Base-by-base conservation (phyloP, 2,329 filamentous ascomycete species). In the Reticulascus tulasneorum region DNA sequence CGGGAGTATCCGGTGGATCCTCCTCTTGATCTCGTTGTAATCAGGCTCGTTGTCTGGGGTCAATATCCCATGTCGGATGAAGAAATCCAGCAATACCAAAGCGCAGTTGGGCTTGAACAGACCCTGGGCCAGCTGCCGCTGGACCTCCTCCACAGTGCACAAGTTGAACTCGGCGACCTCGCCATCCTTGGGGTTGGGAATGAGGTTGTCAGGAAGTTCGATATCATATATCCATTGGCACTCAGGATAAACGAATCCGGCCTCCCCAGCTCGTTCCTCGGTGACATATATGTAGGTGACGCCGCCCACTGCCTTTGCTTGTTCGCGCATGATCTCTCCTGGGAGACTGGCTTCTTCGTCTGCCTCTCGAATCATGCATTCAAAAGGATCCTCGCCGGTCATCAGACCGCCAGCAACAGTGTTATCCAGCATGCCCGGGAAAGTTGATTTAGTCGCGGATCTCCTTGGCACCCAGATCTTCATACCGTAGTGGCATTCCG, bases 41-140 rank as follows among this genome's bases (percentile, higher is more conserved):
- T 91, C 68, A 32, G 75, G 73, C 64, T 97, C 90, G 54, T 89
- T 87, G 50, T 86, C 85, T 27, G 68, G 61, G 8, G 83, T 94
- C 54, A 96, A 55, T 44, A 95, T 77, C 1, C 86, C 85, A 60
- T 89, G 86, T 35, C 91, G 76, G 48, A 94, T 71, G 56, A 98
- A 86, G 65, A 97, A 98, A 59, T 97, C 89, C 29, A 96, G 63
- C 56, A 93, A 65, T 30, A 94, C 77, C 39, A 93, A 58, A 11
- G 86, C 84, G 60, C 90, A 96, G 59, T 97, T 97, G 3, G 90
- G 85, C 69, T 98, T 98, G 69, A 91, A 98, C 49, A 83, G 76
- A 11, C 86, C 87, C 34, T 69, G 66, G 12, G 71, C 73, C 53
- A 98, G 65, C 28, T 82, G 79, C 38, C 71, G 67, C 59, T 81